Evolutionary conservation across 441 rosid species (phyloP).

Genomic region (Erodium trifolium): DNA sequence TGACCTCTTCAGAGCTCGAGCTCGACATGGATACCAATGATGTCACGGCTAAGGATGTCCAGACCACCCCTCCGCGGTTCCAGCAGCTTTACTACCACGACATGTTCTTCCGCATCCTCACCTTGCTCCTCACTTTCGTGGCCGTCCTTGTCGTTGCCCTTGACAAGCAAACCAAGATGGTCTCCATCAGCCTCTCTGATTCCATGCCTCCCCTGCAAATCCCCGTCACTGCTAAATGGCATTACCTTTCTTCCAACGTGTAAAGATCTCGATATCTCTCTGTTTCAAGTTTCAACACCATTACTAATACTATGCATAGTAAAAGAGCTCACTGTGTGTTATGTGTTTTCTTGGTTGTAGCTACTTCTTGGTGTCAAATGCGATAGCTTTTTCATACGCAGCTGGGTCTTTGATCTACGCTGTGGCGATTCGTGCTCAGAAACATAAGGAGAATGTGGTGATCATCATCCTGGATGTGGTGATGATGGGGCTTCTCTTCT

Average conservation of each 20-base stretch:
- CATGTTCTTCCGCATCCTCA: constrained; percentile 2
- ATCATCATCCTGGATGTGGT: constrained; percentile 24
- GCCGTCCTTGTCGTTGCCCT: background rate
- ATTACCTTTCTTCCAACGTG: background rate
- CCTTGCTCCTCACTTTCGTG: background rate
- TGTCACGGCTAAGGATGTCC: background rate
- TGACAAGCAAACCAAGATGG: background rate
- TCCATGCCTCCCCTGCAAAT: background rate
- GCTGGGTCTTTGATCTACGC: constrained; percentile 34
- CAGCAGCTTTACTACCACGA: background rate
- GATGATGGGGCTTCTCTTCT: constrained; percentile 29
- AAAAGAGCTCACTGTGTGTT: background rate
- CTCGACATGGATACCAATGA: background rate
- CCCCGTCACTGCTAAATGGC: constrained; percentile 3
- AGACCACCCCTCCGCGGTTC: background rate
- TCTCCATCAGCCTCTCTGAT: background rate
- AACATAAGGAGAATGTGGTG: constrained; percentile 25
- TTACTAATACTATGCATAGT: background rate
- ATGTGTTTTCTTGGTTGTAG: constrained; percentile 22
- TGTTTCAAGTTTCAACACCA: no score
- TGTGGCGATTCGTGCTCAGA: constrained; percentile 12
- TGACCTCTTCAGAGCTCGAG: background rate
- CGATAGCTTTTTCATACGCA: constrained; percentile 51
- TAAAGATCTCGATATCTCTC: background rate
- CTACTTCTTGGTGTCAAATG: constrained; percentile 47